phyloP scores from a whole-genome alignment of 129 eudicot species.

The Helianthus annuus region HanXRQr2.0-SUNRISE NC_035437.2:167098094-167098593 shows the following conservation, averaged over 20 bases:
- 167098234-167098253: constrained; percentile 35
- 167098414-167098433: constrained; percentile 49
- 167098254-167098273: constrained; percentile 45
- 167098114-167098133: constrained; percentile 39
- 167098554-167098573: constrained; percentile 47
- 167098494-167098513: constrained; percentile 99
- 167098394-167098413: constrained; percentile 36
- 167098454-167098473: constrained; percentile 30
- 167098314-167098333: constrained; percentile 38
- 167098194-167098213: constrained; percentile 36
- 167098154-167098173: constrained; percentile 37
- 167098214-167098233: constrained; percentile 44
- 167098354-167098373: constrained; percentile 33
- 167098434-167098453: constrained; percentile 62
- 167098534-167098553: constrained; percentile 51
- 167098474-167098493: constrained; percentile 91
- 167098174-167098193: constrained; percentile 36
- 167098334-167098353: constrained; percentile 31
- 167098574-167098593: constrained; percentile 37
- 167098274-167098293: constrained; percentile 39
- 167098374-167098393: constrained; percentile 37
- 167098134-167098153: constrained; percentile 36
- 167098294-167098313: constrained; percentile 37
- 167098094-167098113: constrained; percentile 31
- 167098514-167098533: constrained; percentile 87